A percentile compares a stretch with the other conserved stretches of the same genome.
Evolutionary conservation across 2,329 filamentous ascomycete genomes (phyloP).

Genomic region (Fusarium nisikadoi): DNA sequence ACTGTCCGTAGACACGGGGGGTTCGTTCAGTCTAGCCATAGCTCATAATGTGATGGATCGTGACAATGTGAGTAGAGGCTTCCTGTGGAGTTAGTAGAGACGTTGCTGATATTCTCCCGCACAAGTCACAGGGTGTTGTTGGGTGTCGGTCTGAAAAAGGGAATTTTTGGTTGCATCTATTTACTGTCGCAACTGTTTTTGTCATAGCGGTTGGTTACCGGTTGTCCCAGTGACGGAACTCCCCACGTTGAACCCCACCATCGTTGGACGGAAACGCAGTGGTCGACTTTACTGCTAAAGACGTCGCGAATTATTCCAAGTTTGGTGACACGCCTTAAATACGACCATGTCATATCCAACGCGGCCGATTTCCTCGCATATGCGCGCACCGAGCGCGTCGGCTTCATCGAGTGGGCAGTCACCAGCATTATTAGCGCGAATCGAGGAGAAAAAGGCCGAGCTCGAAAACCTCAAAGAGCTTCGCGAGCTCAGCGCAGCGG

Average conservation of each 20-base stretch:
- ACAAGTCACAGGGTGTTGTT: slow-evolving; percentile 37
- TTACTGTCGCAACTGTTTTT: slow-evolving; percentile 46
- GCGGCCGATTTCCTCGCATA: slow-evolving; percentile 70
- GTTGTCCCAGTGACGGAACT: slow-evolving; percentile 46
- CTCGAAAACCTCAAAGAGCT: slow-evolving; percentile 82
- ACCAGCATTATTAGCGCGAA: slow-evolving; percentile 76
- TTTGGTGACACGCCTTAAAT: neutral
- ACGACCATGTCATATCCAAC: slow-evolving; percentile 66
- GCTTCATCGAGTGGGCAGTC: slow-evolving; percentile 69
- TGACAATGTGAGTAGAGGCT: slow-evolving; percentile 5
- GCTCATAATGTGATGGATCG: slow-evolving; percentile 50
- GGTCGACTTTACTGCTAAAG: slow-evolving; percentile 11
- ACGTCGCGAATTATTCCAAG: neutral
- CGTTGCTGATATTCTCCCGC: slow-evolving; percentile 23
- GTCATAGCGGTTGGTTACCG: slow-evolving; percentile 39
- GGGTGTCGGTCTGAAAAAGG: slow-evolving; percentile 39
- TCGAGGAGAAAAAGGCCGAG: slow-evolving; percentile 87
- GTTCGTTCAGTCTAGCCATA: slow-evolving; percentile 87
- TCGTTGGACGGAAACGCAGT: slow-evolving; percentile 26
- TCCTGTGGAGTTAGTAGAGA: slow-evolving; percentile 31
- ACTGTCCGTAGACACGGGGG: slow-evolving; percentile 72
- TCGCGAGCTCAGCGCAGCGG: slow-evolving; percentile 79
- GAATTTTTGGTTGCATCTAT: slow-evolving; percentile 48
- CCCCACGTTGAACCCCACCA: slow-evolving; percentile 46
- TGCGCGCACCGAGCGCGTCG: slow-evolving; percentile 69